Conservation (phyloP, 805 yeast species). For the Candida peoriensis region DNA sequence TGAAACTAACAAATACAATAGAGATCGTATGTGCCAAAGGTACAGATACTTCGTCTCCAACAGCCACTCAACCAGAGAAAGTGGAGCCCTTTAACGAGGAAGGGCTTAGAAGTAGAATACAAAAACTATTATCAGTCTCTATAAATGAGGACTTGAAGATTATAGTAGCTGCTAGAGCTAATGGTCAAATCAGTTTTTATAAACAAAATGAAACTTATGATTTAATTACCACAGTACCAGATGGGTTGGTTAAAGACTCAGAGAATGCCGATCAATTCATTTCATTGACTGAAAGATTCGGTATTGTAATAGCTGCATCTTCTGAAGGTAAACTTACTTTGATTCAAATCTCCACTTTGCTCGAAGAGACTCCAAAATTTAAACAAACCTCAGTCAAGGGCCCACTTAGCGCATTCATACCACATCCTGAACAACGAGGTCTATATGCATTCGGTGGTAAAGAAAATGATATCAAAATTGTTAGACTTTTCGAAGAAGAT, state of each 20-base stretch:
- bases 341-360: slow-evolving; percentile 17
- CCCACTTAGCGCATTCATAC: slow-evolving; percentile 43
- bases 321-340: slow-evolving; percentile 32
- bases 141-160: slow-evolving; percentile 29
- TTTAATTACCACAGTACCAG: slow-evolving; percentile 14
- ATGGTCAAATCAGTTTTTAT: slow-evolving; percentile 39
- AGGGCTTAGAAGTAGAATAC: slow-evolving; percentile 35
- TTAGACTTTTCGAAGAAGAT: slow-evolving; percentile 30
- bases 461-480: slow-evolving; percentile 63
- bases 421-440: slow-evolving; percentile 43
- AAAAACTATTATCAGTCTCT: slow-evolving; percentile 33
- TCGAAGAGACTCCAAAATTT: slow-evolving; percentile 9
- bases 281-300: slow-evolving; percentile 26
- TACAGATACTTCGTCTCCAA: slow-evolving; percentile 73
- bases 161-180: slow-evolving; percentile 41
- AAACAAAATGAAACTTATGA: slow-evolving; percentile 25
- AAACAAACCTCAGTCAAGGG: slow-evolving; percentile 32
- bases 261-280: slow-evolving; percentile 33
- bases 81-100: slow-evolving; percentile 39
- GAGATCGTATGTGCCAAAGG: slow-evolving; percentile 61
- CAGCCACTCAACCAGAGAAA: slow-evolving; percentile 58
- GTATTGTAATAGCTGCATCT: slow-evolving; percentile 28
- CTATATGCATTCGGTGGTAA: slow-evolving; percentile 83
- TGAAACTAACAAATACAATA: slow-evolving; percentile 1
- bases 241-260: slow-evolving; percentile 9